These are phyloP conservation scores for Saksenaea oblongispora DNA, from an alignment of 371 early-diverging fungal genomes.

Conservation along the genomic window DNA sequence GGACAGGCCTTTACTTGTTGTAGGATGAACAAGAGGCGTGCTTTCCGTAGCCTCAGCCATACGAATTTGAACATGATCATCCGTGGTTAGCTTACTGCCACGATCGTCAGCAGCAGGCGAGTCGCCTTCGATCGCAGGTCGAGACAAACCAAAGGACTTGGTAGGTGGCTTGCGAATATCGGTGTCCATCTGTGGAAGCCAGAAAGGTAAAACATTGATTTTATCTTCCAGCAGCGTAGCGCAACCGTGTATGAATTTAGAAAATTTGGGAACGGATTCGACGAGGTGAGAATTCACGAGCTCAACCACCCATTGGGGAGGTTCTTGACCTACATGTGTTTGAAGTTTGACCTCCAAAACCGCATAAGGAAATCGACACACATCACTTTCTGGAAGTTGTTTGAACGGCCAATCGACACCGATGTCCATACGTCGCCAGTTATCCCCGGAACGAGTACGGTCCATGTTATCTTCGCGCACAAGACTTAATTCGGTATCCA, in stretches of 20 bases:
- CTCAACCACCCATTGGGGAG: constrained; percentile 96
- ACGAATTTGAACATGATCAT: constrained; percentile 36
- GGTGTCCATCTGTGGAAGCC: constrained; percentile 97
- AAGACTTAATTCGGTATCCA: constrained; percentile 98
- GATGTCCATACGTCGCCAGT: constrained; percentile 96
- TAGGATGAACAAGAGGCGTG: constrained; percentile 17
- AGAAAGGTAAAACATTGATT: constrained; percentile 95
- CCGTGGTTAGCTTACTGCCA: constrained; percentile 20
- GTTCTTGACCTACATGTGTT: constrained; percentile 89
- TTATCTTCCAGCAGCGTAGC: constrained; percentile 89
- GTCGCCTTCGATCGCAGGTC: constrained; percentile 35
- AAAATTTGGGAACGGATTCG: constrained; percentile 98
- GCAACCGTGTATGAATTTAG: constrained; percentile 98
- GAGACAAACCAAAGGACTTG: constrained; percentile 42
- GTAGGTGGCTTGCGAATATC: constrained; percentile 84
- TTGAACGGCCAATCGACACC: constrained; percentile 93
- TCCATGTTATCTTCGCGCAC: constrained; percentile 94
- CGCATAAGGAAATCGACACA: constrained; percentile 97
- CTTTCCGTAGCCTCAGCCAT: constrained; percentile 28
- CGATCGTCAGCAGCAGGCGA: constrained; percentile 30
- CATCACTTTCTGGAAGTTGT: constrained; percentile 84
- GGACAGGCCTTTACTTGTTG: constrained; percentile 18
- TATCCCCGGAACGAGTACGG: constrained; percentile 69
- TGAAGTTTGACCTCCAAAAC: constrained; percentile 99
- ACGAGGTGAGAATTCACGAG: constrained; percentile 91